Evolutionary conservation across 257 asterid genomes (phyloP), one percentile per base, ranked within the genome.

Genomic region (Salvia rosmarinus): DNA sequence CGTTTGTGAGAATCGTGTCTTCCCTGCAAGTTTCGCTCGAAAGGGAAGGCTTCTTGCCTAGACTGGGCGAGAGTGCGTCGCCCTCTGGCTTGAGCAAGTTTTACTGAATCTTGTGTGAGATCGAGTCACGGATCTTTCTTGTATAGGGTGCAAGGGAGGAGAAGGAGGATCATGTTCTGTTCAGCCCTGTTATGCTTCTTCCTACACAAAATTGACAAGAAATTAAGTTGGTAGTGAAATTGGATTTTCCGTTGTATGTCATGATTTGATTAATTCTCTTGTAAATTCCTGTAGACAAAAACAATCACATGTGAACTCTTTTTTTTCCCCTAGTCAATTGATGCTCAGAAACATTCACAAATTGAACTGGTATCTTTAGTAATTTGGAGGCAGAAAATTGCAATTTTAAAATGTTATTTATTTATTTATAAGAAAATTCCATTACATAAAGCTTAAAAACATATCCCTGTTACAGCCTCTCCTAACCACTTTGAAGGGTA

Each of bases 1-100:
- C 96, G 5, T 67, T 80, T 23, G 79, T 72, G 0, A 94, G 78
- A 14, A 88, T 94, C 66, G 32, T 82, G 82, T 83, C 97, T 0
- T 79, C 84, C 30, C 90, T 94, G 60, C 81, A 86, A 11, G 72
- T 84, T 49, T 90, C 88, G 1, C 73, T 87, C 9, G 96, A 86
- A 57, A 80, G 95, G 82, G 99, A 94, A 77, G 87, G 90, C 0
- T 91, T 90, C 84, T 62, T 91, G 82, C 96, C 96, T 12, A 78
- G 87, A 59, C 62, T 89, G 54, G 89, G 87, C 2, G 98, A 93
- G 64, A 78, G 66, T 14, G 81, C 82, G 0, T 52, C 81, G 17
- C 90, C 96, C 19, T 66, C 85, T 0, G 95, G 85, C 17, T 79
- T 82, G 66, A 90, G 83, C 79, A 94, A 94, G 86, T 54, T 90